Percentiles rank a stretch among this genome's conserved stretches.
Conservation (phyloP, 2,329 filamentous ascomycete species). For the Xylariaceae sp. region DNA sequence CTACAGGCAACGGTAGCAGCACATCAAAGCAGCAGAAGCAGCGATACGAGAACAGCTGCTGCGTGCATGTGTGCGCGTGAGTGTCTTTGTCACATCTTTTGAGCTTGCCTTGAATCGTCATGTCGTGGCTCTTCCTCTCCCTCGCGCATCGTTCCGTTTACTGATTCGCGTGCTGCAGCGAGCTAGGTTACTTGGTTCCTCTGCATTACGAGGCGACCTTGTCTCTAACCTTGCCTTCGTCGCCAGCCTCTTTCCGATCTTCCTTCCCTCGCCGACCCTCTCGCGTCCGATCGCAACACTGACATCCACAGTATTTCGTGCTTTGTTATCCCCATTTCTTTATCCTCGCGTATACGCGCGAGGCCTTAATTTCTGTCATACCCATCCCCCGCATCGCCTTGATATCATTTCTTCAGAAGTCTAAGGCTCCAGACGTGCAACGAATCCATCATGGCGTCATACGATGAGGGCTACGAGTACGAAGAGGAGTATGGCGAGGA, state of each 20-base stretch:
- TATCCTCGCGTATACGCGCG: background rate
- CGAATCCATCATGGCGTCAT: constrained; percentile 46
- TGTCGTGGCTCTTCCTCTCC: background rate
- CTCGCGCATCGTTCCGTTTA: constrained; percentile 1
- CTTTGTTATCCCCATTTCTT: background rate
- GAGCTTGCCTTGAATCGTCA: background rate
- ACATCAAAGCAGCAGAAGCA: background rate
- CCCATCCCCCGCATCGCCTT: background rate
- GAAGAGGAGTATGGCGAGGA: constrained; percentile 65
- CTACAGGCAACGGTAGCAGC: background rate
- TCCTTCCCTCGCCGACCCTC: background rate
- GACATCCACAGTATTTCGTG: background rate
- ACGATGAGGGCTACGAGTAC: constrained; percentile 63
- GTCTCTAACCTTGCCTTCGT: background rate
- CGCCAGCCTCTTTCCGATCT: background rate
- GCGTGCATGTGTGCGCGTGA: constrained; percentile 6
- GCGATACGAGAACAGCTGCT: background rate
- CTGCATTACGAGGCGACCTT: background rate
- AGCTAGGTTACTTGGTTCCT: background rate
- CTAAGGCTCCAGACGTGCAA: background rate
- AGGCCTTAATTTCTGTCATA: background rate
- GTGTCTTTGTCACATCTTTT: constrained; percentile 4
- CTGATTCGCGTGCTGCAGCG: constrained; percentile 8
- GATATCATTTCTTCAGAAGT: background rate
- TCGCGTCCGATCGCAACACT: background rate